phyloP scores from a whole-genome alignment of 2,329 filamentous ascomycete genomes.

The Pestalotiopsis fici region DNA sequence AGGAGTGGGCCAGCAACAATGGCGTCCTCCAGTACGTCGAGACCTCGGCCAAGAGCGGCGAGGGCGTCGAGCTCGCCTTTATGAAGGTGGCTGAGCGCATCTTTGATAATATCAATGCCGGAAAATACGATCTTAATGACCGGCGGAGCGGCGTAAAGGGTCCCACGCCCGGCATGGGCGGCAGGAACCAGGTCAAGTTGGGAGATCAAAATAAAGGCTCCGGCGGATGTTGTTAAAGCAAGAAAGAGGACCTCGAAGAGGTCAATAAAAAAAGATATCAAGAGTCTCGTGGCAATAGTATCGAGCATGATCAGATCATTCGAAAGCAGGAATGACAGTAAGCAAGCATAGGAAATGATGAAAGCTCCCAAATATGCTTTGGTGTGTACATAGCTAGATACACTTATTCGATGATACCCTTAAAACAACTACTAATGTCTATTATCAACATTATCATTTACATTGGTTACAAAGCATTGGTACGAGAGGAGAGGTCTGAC shows the following conservation, averaged over 20 bases:
- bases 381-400: constrained; percentile 14
- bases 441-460: constrained; percentile 13
- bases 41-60: constrained; percentile 92
- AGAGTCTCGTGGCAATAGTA: neutral
- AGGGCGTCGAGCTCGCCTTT: constrained; percentile 92
- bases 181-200: constrained; percentile 47
- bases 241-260: neutral
- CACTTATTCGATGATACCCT: constrained; percentile 28
- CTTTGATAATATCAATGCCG: constrained; percentile 94
- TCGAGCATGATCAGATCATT: neutral
- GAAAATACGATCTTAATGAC: constrained; percentile 93
- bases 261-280: neutral
- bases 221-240: constrained; percentile 45
- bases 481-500: neutral
- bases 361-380: neutral
- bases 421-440: constrained; percentile 21
- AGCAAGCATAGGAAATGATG: neutral
- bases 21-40: constrained; percentile 92
- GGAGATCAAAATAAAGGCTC: constrained; percentile 37
- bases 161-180: constrained; percentile 47
- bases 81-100: constrained; percentile 92
- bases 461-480: neutral
- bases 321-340: neutral
- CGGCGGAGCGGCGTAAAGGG: constrained; percentile 89
- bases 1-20: constrained; percentile 85